Percentiles rank a stretch among this genome's conserved stretches.
phyloP scores from a whole-genome alignment of 352 stramenopile genomes.

The Phytophthora hybrid region DNA sequence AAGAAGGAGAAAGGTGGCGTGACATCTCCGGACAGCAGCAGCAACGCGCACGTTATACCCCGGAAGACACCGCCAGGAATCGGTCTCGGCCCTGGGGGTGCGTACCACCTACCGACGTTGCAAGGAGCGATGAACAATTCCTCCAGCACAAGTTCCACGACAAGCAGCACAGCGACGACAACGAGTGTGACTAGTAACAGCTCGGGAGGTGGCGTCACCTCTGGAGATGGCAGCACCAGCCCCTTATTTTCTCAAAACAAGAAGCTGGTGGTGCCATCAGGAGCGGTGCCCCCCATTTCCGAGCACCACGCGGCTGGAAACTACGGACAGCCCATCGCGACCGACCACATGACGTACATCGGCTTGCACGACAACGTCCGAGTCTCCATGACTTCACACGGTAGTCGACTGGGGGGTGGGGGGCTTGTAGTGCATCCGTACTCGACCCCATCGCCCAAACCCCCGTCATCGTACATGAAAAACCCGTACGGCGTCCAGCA shows the following conservation, averaged over 20 bases:
- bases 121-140: constrained; percentile 42
- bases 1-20: constrained; percentile 36
- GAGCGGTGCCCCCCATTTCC: constrained; percentile 41
- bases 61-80: constrained; percentile 31
- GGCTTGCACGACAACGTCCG: constrained; percentile 44
- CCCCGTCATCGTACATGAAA: constrained; percentile 62
- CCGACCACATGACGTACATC: constrained; percentile 54
- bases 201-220: not conserved
- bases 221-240: constrained; percentile 24
- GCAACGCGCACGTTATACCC: constrained; percentile 21
- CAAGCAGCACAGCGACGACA: constrained; percentile 33
- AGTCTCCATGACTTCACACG: constrained; percentile 69
- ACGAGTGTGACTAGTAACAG: constrained; percentile 22
- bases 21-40: constrained; percentile 13
- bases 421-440: constrained; percentile 42
- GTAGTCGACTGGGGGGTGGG: constrained; percentile 31
- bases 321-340: constrained; percentile 34
- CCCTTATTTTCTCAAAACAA: constrained; percentile 42
- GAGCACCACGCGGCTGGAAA: constrained; percentile 37
- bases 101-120: constrained; percentile 46
- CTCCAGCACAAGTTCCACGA: constrained; percentile 41
- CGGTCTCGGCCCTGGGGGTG: constrained; percentile 12
- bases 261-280: constrained; percentile 38
- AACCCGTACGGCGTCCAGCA: constrained; percentile 47
- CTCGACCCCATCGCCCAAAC: constrained; percentile 50